phyloP scores from a whole-genome alignment of 2,329 filamentous ascomycete genomes.

The Lachnellula hyalina region DNA sequence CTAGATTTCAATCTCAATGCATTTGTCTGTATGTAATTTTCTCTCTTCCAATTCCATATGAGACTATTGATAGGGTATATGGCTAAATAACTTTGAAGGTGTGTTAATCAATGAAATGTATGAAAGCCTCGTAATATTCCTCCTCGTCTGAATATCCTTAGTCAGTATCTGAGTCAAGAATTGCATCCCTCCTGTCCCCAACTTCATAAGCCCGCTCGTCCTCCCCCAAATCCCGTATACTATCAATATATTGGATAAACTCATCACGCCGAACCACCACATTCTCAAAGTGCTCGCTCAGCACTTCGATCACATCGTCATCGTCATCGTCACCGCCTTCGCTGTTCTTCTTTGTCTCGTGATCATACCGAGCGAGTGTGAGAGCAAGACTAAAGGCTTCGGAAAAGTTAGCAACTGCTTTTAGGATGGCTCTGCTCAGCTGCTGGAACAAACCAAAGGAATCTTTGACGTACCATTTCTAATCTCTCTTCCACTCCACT shows the following conservation, averaged over 20 bases:
- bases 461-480: constrained; percentile 6
- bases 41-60: too few relatives aligned
- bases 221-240: background rate
- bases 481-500: constrained; percentile 18
- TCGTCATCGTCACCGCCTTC: background rate
- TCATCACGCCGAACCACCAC: background rate
- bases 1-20: too few relatives aligned
- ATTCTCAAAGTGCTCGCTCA: background rate
- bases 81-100: too few relatives aligned
- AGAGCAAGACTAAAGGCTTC: background rate
- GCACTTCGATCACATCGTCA: background rate
- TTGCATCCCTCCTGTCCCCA: background rate
- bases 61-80: too few relatives aligned
- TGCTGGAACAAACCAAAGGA: background rate
- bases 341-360: background rate
- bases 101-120: too few relatives aligned
- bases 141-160: background rate
- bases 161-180: background rate
- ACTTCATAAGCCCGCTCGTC: background rate
- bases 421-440: background rate
- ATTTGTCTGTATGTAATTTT: too few relatives aligned
- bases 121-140: background rate
- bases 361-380: background rate
- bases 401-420: too few relatives aligned
- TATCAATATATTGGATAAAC: constrained; percentile 2